Base-by-base conservation (phyloP, 768 basidiomycete genomes). In the Arthromyces matolae region DNA sequence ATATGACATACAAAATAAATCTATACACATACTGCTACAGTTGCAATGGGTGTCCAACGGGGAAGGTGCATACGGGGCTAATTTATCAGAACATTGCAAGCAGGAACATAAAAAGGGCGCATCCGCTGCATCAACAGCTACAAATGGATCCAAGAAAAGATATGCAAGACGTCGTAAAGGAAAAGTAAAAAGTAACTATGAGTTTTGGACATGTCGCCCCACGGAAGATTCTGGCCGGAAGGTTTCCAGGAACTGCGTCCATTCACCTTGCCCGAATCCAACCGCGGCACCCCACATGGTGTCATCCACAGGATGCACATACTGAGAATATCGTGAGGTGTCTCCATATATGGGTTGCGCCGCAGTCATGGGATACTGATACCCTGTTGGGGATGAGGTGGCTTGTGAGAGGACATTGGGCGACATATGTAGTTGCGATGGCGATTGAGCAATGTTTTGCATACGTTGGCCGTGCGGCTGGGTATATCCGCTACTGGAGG, bases 241-340 rank as follows among this genome's bases (percentile, higher is more conserved):
- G 36, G 77, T 83, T 50, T 86, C 82, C 65, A 89, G 65, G 48
- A 76, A 72, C 45, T 73, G 72, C 3, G 70, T 72, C 84, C 88
- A 89, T 65, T 89, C 88, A 32, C 81, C 80, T 54, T 86, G 83
- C 47, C 80, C 86, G 59, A 90, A 85, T 14, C 84, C 84, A 41
- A 83, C 76, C 29, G 82, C 77, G 13, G 86, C 76, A 34, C 86
- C 86, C 86, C 87, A 90, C 72, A 88, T 83, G 25, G 71, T 71
- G 29, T 85, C 82, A 49, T 83, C 84, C 36, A 78, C 75, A 22
- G 79, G 75, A 46, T 80, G 76, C 27, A 75, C 65, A 53, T 78
- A 76, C 36, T 69, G 66, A 13, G 64, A 46, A 53, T 78, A 79
- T 36, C 76, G 66, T 13, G 63, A 37, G 6, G 63, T 51, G 53